Base-by-base conservation (phyloP, 1,284 basidiomycete genomes). In the Xanthoconium separans region DNA sequence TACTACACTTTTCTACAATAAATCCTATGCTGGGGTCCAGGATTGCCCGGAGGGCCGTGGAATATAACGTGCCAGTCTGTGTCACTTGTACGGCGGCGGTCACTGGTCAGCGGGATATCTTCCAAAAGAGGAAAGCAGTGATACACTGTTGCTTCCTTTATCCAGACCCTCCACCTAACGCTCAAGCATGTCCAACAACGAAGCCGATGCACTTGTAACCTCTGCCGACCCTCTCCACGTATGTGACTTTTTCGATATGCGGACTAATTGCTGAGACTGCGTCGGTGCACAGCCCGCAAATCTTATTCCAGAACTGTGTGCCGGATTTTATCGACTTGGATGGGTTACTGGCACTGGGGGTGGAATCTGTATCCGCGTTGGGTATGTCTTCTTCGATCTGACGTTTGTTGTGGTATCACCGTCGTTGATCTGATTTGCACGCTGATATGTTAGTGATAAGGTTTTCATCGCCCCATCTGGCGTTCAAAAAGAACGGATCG, bases 401-500 rank as follows among this genome's bases (percentile, higher is more conserved):
- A 37, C 9, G 9, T n/a, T 10, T 34, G 15, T 27, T 42, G 46
- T 20, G 22, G 15, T 50, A 16, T 44, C 13, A 27, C 11, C 10
- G 15, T 42, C 31, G 47, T 29, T 47, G 52, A 55, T 37, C 39
- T 30, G 18, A 13, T 10, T 40, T 20, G 10, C 39, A 13, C 20
- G 12, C n/a, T 5, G 44, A 30, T 20, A 16, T 16, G 30, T 27
- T 61, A 90, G 89, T 12, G 82, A 90, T 56, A 84, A 84, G 58
- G 91, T 92, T 29, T 94, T 84, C 74, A 87, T 94, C 60, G 91
- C 92, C 5, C 91, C 92, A 0, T 92, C 89, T 1, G 91, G 90
- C 7, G 91, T 93, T 4, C 91, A 94, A 69, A 94, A 94, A 66
- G 92, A 93, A 62, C 82, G 91, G 22, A 93, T 93, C 60, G 74